These are phyloP conservation scores for Pinus taeda DNA, from an alignment of 75 land plant species.

Conservation along the genomic window DNA sequence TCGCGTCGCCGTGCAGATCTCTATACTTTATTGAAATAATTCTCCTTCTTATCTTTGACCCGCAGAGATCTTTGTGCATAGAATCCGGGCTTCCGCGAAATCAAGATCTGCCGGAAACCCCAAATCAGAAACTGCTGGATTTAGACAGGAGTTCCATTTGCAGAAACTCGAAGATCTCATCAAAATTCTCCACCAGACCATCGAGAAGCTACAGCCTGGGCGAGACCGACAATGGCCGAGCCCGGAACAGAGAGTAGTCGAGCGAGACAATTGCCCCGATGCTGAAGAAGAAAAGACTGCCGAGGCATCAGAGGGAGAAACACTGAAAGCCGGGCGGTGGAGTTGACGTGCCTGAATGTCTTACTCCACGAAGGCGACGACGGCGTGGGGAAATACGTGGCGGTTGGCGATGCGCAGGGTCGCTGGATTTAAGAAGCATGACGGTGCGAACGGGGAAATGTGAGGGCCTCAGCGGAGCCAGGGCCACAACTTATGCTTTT, in stretches of 20 bases:
- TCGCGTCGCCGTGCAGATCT: too few species aligned
- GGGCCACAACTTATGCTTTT: constrained; percentile 59
- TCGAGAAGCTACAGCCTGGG: constrained; percentile 21
- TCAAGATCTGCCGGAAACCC: neutral
- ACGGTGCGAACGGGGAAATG: constrained; percentile 62
- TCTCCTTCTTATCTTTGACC: neutral
- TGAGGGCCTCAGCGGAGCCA: constrained; percentile 76
- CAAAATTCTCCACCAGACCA: constrained; percentile 27
- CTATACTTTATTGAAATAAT: neutral
- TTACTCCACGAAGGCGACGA: constrained; percentile 80
- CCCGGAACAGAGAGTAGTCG: neutral
- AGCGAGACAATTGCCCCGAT: neutral
- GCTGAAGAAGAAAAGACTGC: neutral
- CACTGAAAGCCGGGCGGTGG: neutral
- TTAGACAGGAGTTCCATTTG: constrained; percentile 22
- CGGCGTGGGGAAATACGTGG: constrained; percentile 79
- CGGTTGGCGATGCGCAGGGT: constrained; percentile 72
- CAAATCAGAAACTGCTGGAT: constrained; percentile 5
- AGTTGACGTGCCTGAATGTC: constrained; percentile 50
- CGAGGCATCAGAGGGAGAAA: neutral
- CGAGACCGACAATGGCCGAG: neutral
- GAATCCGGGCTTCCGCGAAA: neutral
- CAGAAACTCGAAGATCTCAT: constrained; percentile 43
- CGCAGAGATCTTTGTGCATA: neutral
- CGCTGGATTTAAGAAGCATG: constrained; percentile 85